Evolutionary conservation across 169 alveolate species (phyloP).

Genomic region (Cryptosporidium xiaoi): DNA sequence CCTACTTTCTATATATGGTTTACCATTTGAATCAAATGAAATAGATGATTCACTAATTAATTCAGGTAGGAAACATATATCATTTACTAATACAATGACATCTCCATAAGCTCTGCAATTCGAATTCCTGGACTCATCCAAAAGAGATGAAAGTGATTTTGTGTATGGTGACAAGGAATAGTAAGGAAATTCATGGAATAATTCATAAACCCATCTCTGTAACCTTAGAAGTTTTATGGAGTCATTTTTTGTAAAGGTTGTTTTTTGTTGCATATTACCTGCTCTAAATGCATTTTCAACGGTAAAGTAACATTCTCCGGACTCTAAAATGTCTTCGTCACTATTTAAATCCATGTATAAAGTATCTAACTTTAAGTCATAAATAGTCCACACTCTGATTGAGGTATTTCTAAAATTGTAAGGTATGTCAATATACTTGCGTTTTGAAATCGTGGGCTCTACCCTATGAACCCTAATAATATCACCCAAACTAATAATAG

Average conservation of each 20-base stretch:
- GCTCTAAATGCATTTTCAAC: conserved; percentile 64
- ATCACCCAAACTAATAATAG: conserved; percentile 66
- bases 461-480: conserved; percentile 65
- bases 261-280: conserved; percentile 44
- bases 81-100: conserved; percentile 48
- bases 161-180: conserved; percentile 65
- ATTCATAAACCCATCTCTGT: conserved; percentile 69
- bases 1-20: not conserved
- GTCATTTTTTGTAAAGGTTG: conserved; percentile 65
- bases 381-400: conserved; percentile 43
- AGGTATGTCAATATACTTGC: conserved; percentile 56
- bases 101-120: conserved; percentile 36
- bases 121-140: not conserved
- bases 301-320: conserved; percentile 42
- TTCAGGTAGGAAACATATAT: conserved; percentile 41
- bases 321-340: conserved; percentile 42
- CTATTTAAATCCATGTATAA: conserved; percentile 9
- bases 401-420: conserved; percentile 48
- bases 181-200: conserved; percentile 65
- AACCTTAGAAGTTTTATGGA: conserved; percentile 42
- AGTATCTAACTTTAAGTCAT: conserved; percentile 36
- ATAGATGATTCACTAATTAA: conserved; percentile 7
- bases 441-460: conserved; percentile 64
- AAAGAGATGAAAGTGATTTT: conserved; percentile 36
- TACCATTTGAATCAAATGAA: not conserved